Conservation (phyloP, 139 green algal species). For the Chlorella sorokiniana region DNA sequence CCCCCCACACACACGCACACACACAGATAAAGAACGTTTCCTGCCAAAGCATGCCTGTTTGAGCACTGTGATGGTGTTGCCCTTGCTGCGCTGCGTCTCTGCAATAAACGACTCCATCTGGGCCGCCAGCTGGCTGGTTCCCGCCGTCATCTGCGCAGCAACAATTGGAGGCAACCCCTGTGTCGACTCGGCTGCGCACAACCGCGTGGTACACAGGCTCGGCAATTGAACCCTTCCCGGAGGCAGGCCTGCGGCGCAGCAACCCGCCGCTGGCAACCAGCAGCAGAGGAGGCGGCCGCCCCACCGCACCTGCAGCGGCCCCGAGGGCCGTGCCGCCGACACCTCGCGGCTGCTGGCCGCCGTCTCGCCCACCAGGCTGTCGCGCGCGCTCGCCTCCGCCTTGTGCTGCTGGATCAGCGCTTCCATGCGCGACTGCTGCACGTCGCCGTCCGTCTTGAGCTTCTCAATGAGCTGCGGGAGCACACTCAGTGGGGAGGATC, state of each 20-base stretch:
- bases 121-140: conserved; percentile 36
- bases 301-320: conserved; percentile 42
- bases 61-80: conserved; percentile 54
- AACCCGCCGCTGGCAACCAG: too few species aligned
- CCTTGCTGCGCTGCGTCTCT: conserved; percentile 38
- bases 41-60: conserved; percentile 55
- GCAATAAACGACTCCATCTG: conserved; percentile 60
- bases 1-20: neutral
- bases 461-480: conserved; percentile 33
- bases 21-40: too few species aligned
- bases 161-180: neutral
- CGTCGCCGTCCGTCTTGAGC: conserved; percentile 41
- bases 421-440: conserved; percentile 45
- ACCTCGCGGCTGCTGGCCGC: neutral
- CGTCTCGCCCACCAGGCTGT: conserved; percentile 3
- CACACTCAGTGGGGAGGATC: too few species aligned
- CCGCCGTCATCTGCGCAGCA: conserved; percentile 25
- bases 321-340: neutral
- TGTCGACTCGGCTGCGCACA: too few species aligned
- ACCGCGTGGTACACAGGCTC: too few species aligned
- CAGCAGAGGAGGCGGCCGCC: neutral
- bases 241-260: neutral
- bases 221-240: neutral
- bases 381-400: conserved; percentile 24
- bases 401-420: conserved; percentile 40